These are phyloP conservation scores for Entamoeba moshkovskii DNA, from an alignment of 208 protist species.

Conservation along the genomic window DNA sequence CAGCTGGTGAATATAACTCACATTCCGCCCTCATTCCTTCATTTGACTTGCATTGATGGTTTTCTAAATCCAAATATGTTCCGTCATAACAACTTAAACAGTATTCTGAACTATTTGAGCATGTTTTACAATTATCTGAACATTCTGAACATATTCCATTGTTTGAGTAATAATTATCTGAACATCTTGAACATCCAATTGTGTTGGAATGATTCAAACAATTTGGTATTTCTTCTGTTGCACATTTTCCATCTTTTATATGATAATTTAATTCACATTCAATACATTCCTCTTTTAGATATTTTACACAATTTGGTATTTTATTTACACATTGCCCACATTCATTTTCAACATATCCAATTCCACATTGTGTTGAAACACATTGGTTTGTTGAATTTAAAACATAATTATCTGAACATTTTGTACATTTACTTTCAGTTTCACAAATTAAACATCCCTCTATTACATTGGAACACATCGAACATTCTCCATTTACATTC, in stretches of 20 bases:
- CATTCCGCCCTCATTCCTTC: too few relatives aligned
- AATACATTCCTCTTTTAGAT: background rate
- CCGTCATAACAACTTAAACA: background rate
- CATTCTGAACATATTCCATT: background rate
- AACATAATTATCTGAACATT: background rate
- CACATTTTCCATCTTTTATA: background rate
- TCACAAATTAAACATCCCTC: background rate
- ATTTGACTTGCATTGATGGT: too few relatives aligned
- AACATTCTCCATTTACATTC: background rate
- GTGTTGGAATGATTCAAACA: background rate
- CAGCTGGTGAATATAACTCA: too few relatives aligned
- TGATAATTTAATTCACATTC: background rate
- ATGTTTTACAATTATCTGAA: background rate
- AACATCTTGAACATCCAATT: background rate
- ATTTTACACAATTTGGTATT: background rate
- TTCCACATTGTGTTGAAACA: background rate
- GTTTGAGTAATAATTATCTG: background rate
- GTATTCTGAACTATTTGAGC: background rate
- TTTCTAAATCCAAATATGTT: too few relatives aligned
- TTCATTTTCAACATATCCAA: background rate
- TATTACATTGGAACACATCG: background rate
- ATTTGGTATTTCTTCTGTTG: background rate
- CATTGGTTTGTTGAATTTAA: background rate
- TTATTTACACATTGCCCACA: background rate
- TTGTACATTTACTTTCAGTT: background rate